Percentiles rank a stretch among this genome's conserved stretches.
Evolutionary conservation across 345 rosid species (phyloP).

Genomic region (Alliaria petiolata): DNA sequence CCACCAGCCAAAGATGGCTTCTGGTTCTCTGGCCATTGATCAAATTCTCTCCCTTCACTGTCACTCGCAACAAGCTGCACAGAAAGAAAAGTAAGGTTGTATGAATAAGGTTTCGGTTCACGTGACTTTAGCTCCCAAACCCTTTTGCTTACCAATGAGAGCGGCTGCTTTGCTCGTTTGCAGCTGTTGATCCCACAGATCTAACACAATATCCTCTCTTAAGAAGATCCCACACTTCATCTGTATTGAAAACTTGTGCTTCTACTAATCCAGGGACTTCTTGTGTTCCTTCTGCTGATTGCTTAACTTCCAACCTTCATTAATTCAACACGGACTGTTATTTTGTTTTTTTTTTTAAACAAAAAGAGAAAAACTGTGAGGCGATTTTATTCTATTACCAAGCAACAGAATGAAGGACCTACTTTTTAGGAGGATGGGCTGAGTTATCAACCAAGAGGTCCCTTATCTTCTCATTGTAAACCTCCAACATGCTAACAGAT

Average conservation of each 20-base stretch:
- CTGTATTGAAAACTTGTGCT: conserved; percentile 64
- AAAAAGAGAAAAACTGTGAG: neutral
- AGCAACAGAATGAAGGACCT: conserved; percentile 21
- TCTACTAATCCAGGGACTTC: conserved; percentile 96
- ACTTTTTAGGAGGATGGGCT: conserved; percentile 76
- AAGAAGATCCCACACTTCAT: conserved; percentile 88
- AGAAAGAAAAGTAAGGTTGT: conserved; percentile 14
- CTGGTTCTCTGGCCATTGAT: conserved; percentile 73
- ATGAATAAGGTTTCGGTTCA: neutral
- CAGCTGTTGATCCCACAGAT: conserved; percentile 94
- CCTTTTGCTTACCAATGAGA: conserved; percentile 80
- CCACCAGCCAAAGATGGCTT: conserved; percentile 97
- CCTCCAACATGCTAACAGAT: conserved; percentile 94
- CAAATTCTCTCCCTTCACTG: conserved; percentile 73
- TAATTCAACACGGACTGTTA: neutral
- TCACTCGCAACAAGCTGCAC: conserved; percentile 78
- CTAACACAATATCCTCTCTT: conserved; percentile 71
- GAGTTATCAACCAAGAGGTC: conserved; percentile 80
- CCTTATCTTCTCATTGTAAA: conserved; percentile 90
- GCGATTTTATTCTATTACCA: neutral
- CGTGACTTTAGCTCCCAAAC: neutral
- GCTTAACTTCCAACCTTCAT: conserved; percentile 92
- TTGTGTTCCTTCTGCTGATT: conserved; percentile 91
- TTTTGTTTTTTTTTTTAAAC: neutral
- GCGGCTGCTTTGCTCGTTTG: conserved; percentile 94